A percentile compares a stretch with the other conserved stretches of the same genome.
phyloP scores from a whole-genome alignment of 208 protist genomes.

The Phytomonas francai region DNA sequence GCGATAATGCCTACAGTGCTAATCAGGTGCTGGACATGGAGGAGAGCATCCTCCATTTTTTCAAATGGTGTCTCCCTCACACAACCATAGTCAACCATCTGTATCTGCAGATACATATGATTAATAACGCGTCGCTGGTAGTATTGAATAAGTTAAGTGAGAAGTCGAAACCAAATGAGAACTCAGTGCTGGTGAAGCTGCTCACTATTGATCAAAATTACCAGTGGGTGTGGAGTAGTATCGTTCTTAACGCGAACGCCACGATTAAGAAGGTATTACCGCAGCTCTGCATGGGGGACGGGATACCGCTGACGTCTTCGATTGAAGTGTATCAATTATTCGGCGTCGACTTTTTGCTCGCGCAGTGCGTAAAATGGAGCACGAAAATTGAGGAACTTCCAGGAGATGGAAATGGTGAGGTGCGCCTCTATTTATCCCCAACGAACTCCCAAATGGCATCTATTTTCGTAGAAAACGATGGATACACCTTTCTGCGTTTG shows the following conservation, averaged over 20 bases:
- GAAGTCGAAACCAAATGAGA: not conserved
- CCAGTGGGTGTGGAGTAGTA: constrained; percentile 22
- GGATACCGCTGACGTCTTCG: constrained; percentile 31
- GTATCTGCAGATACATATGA: constrained; percentile 71
- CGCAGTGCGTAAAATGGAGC: constrained; percentile 27
- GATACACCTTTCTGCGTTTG: constrained; percentile 49
- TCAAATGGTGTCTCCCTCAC: constrained; percentile 79
- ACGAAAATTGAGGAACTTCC: constrained; percentile 27
- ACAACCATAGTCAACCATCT: constrained; percentile 77
- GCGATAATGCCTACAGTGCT: constrained; percentile 56
- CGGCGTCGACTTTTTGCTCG: constrained; percentile 46
- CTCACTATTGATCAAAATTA: constrained; percentile 29
- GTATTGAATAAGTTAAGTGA: constrained; percentile 2
- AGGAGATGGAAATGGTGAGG: constrained; percentile 26
- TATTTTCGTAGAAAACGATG: constrained; percentile 60
- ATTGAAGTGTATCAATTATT: constrained; percentile 66
- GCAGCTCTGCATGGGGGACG: constrained; percentile 34
- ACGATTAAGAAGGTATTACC: constrained; percentile 36
- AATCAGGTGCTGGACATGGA: constrained; percentile 66
- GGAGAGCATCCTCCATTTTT: constrained; percentile 62
- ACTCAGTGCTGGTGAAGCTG: constrained; percentile 24
- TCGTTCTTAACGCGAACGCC: constrained; percentile 17
- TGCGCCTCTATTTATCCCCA: constrained; percentile 55
- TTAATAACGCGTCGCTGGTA: constrained; percentile 43
- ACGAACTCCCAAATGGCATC: constrained; percentile 34